Evolutionary conservation across 1,284 basidiomycete species (phyloP).

Genomic region (Apiotrichum domesticum): DNA sequence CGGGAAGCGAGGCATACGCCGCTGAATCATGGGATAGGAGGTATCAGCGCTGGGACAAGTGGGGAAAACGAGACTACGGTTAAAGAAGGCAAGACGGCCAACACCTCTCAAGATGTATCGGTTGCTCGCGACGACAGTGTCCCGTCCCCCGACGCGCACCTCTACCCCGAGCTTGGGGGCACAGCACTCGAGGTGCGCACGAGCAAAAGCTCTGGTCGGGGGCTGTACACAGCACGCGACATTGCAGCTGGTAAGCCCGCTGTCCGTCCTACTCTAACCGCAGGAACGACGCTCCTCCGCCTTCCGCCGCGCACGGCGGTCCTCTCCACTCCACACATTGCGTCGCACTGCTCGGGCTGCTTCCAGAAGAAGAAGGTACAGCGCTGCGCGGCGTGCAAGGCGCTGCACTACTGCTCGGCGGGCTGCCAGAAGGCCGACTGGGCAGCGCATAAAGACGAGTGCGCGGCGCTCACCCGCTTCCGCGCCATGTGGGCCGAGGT

Average conservation of each 20-base stretch:
- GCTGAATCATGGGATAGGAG: too few species aligned
- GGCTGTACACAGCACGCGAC: conserved; percentile 22
- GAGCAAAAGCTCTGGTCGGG: conserved; percentile 23
- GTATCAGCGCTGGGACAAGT: too few species aligned
- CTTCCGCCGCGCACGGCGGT: conserved; percentile 59
- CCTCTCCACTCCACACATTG: conserved; percentile 61
- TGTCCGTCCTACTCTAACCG: neutral
- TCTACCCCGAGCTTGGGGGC: conserved; percentile 7
- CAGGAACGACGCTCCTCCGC: conserved; percentile 59
- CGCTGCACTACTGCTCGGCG: conserved; percentile 63
- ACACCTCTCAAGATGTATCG: too few species aligned
- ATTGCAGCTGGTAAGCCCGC: conserved; percentile 23
- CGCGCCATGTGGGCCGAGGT: conserved; percentile 18
- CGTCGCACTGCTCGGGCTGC: conserved; percentile 52
- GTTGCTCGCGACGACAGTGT: neutral
- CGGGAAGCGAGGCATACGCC: too few species aligned
- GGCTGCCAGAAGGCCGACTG: conserved; percentile 72
- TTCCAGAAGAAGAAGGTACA: conserved; percentile 38
- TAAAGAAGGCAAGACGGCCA: too few species aligned
- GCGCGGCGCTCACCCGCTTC: conserved; percentile 55
- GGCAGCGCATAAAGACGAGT: conserved; percentile 69
- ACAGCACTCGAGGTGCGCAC: conserved; percentile 23
- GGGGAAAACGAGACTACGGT: too few species aligned
- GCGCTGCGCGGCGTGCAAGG: conserved; percentile 65
- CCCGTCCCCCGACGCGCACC: neutral